Base-by-base conservation (phyloP, 192 early-diverging fungal genomes). In the Spizellomyces punctatus region DNA sequence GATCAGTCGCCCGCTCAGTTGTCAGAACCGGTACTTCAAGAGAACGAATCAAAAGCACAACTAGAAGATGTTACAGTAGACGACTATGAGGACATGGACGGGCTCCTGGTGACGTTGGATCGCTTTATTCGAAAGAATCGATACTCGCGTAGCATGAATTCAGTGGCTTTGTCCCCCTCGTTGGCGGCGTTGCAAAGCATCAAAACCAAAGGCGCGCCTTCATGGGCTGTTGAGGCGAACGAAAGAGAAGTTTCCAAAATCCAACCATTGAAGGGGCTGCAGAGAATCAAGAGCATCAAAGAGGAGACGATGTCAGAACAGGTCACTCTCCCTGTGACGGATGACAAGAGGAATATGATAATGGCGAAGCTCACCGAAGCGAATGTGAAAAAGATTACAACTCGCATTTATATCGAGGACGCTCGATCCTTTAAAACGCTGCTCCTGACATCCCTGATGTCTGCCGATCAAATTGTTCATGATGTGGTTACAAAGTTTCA, bases 361-460 rank as follows among this genome's bases (percentile, higher is more conserved):
- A 73, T 78, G 65, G 66, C 71, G 10, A 78, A 78, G 45, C 72
- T 78, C 7, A 66, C 14, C 42, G 76, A 78, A 69, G 76, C 76
- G 54, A 78, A 78, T 44, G 67, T 78, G 10, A 73, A 63, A 19
- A 78, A 78, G 69, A 81, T 94, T 22, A 88, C 93, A 0, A 93
- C 91, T 48, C 87, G 94, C n/a, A 92, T 98, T 27, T 96, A 93
- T 71, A 91, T 98, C 61, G 86, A 92, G 52, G 91, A 95, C 65
- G 87, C 88, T 2, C 79, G 74, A 19, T 83, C 88, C 42, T 92
- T 89, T 82, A 91, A 92, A 76, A 92, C 88, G n/a, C 71, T 95
- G 19, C 84, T 91, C 58, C 69, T 96, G 58, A 94, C 90, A 6
- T 81, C 88, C 56, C 80, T 86, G 46, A 89, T 92, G 72, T 89